Evolutionary conservation across 2,329 filamentous ascomycete genomes (phyloP), one percentile per base, ranked within the genome.

Genomic region (Aspergillus udagawae): DNA sequence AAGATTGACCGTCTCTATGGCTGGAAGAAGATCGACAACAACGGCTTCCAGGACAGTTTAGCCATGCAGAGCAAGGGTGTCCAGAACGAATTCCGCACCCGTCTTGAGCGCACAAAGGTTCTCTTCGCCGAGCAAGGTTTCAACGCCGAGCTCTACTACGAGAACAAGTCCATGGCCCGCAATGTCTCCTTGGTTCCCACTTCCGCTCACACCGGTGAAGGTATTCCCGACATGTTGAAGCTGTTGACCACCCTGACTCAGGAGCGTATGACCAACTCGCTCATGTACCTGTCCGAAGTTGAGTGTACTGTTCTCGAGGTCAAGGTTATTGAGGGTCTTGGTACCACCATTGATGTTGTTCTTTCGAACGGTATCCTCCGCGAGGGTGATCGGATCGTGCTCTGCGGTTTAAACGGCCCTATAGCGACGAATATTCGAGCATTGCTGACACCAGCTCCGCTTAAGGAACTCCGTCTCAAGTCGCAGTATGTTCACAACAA

Each of bases 1-100:
- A 99, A 99, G 83, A 97, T 99, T 66, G 94, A 99, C 85, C 92
- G 94, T 85, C 86, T 99, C 17, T 99, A 97, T 73, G 92, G 91
- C 73, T 99, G 95, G 94, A 96, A 96, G 82, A 92, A 93, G 80
- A 91, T 97, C 60, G 92, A 94, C 70, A 96, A 99, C 84, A 99
- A 99, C 73, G 94, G 94, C 58, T 97, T 99, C 84, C 87, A 91
- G 70, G 93, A 97, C 75, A 93, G 89, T 77, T 80, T 99, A 73
- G 85, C 86, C 44, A 83, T 95, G 68, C 94, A 99, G 79, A 95
- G 86, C 80, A 94, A 93, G 79, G 88, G 89, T 52, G 92, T 97
- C 10, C 90, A 96, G 78, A 91, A 91, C 74, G 94, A 99, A 76
- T 99, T 99, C 80, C 85, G 85, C 69, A 93, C 94, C 73, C 88